These are phyloP conservation scores for Fonsecaea multimorphosa DNA, from an alignment of 2,329 filamentous ascomycete species.

Conservation along the genomic window DNA sequence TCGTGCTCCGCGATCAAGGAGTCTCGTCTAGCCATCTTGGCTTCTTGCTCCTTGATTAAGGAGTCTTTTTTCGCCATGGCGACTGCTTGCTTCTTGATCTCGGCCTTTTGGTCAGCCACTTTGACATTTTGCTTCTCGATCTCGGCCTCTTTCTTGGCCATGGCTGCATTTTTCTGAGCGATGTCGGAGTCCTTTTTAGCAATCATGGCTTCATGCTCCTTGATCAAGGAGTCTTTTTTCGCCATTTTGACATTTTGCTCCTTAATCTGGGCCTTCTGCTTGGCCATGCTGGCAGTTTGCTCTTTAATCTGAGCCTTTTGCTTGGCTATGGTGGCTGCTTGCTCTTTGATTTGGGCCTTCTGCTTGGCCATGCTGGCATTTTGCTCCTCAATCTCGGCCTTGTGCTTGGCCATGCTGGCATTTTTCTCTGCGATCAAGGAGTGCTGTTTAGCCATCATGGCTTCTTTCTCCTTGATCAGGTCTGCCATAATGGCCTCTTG, in stretches of 20 bases:
- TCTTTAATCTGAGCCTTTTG: background rate
- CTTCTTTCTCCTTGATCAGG: background rate
- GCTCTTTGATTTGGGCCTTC: too few species aligned
- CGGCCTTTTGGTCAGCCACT: too few species aligned
- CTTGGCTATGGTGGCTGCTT: background rate
- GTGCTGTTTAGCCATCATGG: background rate
- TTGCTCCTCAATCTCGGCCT: background rate
- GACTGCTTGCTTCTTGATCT: background rate
- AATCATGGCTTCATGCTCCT: too few species aligned
- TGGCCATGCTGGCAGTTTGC: background rate
- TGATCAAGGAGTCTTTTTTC: background rate
- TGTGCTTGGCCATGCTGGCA: background rate
- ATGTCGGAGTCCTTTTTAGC: too few species aligned
- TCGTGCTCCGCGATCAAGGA: too few species aligned
- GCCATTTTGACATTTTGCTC: background rate
- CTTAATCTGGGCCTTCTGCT: background rate
- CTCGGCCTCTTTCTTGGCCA: too few species aligned
- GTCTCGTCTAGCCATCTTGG: background rate
- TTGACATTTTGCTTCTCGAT: background rate
- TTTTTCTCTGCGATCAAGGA: too few species aligned
- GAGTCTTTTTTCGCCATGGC: background rate
- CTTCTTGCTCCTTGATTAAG: background rate
- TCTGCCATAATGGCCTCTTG: too few species aligned
- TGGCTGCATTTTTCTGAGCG: too few species aligned
- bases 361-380: background rate